A percentile compares a stretch with the other conserved stretches of the same genome.
These are phyloP conservation scores for Didymella pinodella DNA, from an alignment of 2,329 filamentous ascomycete species.

Conservation along the genomic window DNA sequence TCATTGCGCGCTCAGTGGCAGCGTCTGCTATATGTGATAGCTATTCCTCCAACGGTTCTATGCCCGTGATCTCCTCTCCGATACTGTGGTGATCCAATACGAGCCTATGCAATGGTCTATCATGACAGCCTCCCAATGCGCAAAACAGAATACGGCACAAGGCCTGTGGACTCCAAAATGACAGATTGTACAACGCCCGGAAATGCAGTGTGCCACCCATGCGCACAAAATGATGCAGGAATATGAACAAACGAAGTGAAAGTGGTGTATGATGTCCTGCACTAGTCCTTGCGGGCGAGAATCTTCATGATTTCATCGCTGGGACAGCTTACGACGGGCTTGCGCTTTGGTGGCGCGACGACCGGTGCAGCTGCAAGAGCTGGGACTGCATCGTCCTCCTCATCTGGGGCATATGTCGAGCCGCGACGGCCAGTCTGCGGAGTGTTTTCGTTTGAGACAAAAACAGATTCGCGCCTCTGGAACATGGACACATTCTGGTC, in stretches of 20 bases:
- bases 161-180: constrained; percentile 3
- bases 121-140: constrained; percentile 18
- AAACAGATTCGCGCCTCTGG: constrained; percentile 22
- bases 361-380: constrained; percentile 22
- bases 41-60: constrained; percentile 5
- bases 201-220: constrained; percentile 27
- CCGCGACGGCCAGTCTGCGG: constrained; percentile 23
- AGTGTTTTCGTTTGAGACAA: constrained; percentile 21
- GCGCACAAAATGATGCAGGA: constrained; percentile 27
- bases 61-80: not conserved
- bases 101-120: constrained; percentile 15
- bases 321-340: constrained; percentile 29
- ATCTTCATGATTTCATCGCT: constrained; percentile 40
- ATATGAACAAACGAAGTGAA: constrained; percentile 37
- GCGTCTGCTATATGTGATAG: constrained; percentile 6
- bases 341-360: constrained; percentile 26
- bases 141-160: constrained; percentile 7
- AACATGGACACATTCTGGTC: constrained; percentile 15
- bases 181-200: constrained; percentile 5
- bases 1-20: constrained; percentile 12
- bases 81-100: constrained; percentile 1
- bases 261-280: not conserved
- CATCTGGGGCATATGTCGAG: constrained; percentile 29
- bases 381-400: constrained; percentile 7
- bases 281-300: constrained; percentile 30